Evolutionary conservation across 2,329 filamentous ascomycete genomes (phyloP), one percentile per base, ranked within the genome.

Genomic region (Neodidymelliopsis sp.): DNA sequence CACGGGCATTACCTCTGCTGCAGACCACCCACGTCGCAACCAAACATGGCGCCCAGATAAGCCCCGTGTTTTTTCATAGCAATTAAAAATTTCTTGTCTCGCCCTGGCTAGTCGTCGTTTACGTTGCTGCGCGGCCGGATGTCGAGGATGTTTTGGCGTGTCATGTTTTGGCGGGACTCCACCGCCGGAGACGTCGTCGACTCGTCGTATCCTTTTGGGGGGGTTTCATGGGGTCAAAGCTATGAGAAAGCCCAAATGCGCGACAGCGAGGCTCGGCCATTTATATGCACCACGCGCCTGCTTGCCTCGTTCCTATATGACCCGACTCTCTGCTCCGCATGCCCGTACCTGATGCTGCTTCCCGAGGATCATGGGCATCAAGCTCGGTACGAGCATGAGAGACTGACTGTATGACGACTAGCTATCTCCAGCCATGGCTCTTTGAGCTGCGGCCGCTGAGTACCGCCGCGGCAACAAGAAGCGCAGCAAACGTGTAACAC

Each of bases 1-100:
- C 58, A 37, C 42, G 30, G n/a, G n/a, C 43, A 47, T 57, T 60
- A 56, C 63, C 56, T 62, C 55, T 59, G 47, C 47, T 54, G 34
- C 33, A 27, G 12, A 16, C 34, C 44, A 37, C 46, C 53, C 54
- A 55, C 63, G 62, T 49, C 42, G 56, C 50, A 33, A 46, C 57
- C 42, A 50, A 53, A 41, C 60, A 62, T 56, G 41, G 53, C 55
- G 53, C 63, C 46, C 58, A 54, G 65, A 66, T 65, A 67, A 65
- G 63, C 54, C 57, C 56, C 55, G 50, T 37, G 51, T 58, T 51
- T 54, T 53, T 56, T 53, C 58, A 62, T 39, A 53, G 33, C 49
- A 31, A 57, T 62, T 63, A 54, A 63, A 67, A 63, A 61, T 60
- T 57, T 56, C 27, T 55, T 49, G 52, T 52, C 43, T 35, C 53